phyloP scores from a whole-genome alignment of 1,284 basidiomycete species.

The Xerocomus cyaneibrunnescens region DNA sequence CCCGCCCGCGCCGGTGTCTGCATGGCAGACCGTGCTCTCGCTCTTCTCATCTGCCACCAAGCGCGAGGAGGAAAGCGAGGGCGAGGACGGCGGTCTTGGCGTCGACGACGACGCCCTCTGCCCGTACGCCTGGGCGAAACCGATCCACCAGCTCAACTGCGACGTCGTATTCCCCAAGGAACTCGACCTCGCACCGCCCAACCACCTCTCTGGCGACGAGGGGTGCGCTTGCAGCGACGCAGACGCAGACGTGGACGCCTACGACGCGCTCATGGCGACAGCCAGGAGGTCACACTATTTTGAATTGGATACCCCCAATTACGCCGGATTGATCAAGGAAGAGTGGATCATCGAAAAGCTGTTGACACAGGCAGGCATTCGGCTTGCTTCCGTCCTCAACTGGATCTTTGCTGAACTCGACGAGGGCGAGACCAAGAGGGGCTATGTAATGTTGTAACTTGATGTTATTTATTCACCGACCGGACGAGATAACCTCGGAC shows the following conservation, averaged over 20 bases:
- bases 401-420: slow-evolving; percentile 49
- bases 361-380: slow-evolving; percentile 77
- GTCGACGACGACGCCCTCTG: slow-evolving; percentile 69
- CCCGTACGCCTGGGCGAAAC: slow-evolving; percentile 73
- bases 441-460: slow-evolving; percentile 6
- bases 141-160: slow-evolving; percentile 77
- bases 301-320: slow-evolving; percentile 85
- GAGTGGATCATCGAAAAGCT: slow-evolving; percentile 78
- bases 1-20: neutral
- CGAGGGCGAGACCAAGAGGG: neutral
- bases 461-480: neutral
- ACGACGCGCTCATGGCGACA: slow-evolving; percentile 1
- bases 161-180: slow-evolving; percentile 74
- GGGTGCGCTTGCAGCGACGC: neutral
- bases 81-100: slow-evolving; percentile 21
- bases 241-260: slow-evolving; percentile 8
- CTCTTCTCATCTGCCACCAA: slow-evolving; percentile 9
- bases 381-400: slow-evolving; percentile 81
- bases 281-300: slow-evolving; percentile 42
- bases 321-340: slow-evolving; percentile 66
- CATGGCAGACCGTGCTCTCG: slow-evolving; percentile 32
- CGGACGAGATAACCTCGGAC: neutral
- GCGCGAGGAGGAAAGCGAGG: neutral
- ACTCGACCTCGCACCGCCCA: slow-evolving; percentile 48
- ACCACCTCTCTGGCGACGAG: neutral